A percentile compares a stretch with the other conserved stretches of the same genome.
These are phyloP conservation scores for Trypanosomatidae sp. DNA, from an alignment of 208 protist genomes.

Conservation along the genomic window DNA sequence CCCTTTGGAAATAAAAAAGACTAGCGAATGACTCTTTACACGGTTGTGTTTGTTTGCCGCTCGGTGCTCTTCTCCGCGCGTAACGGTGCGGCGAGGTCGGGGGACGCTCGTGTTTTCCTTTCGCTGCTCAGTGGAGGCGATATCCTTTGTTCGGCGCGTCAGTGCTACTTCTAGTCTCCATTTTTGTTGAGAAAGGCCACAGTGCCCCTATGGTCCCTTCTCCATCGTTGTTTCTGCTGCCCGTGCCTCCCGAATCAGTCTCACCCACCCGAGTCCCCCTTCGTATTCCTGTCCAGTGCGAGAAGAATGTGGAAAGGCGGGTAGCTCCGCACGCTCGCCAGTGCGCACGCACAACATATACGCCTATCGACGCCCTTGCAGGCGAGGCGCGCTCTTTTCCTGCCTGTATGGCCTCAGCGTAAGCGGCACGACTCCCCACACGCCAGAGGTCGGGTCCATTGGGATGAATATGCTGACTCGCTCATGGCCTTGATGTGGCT, in stretches of 20 bases:
- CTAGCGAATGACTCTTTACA: too few relatives aligned
- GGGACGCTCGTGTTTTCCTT: neutral
- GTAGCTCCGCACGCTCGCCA: neutral
- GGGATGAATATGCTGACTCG: neutral
- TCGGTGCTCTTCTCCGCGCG: neutral
- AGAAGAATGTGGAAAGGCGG: neutral
- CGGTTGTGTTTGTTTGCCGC: too few relatives aligned
- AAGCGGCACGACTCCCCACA: neutral
- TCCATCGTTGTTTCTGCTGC: neutral
- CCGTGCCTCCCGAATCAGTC: neutral
- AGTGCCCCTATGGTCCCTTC: neutral
- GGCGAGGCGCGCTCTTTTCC: neutral
- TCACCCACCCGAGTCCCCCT: neutral
- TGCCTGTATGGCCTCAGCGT: neutral
- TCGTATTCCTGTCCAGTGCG: neutral
- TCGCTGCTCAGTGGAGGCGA: neutral
- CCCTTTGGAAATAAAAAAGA: too few relatives aligned
- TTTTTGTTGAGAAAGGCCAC: neutral
- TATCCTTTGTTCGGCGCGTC: neutral
- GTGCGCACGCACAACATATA: neutral
- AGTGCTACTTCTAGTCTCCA: neutral
- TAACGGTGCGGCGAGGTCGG: neutral
- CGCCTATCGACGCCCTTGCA: neutral
- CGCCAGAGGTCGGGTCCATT: too few relatives aligned
- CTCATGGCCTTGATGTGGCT: neutral